Evolutionary conservation across 352 stramenopile genomes (phyloP).

Genomic region (Phytophthora pluvialis): DNA sequence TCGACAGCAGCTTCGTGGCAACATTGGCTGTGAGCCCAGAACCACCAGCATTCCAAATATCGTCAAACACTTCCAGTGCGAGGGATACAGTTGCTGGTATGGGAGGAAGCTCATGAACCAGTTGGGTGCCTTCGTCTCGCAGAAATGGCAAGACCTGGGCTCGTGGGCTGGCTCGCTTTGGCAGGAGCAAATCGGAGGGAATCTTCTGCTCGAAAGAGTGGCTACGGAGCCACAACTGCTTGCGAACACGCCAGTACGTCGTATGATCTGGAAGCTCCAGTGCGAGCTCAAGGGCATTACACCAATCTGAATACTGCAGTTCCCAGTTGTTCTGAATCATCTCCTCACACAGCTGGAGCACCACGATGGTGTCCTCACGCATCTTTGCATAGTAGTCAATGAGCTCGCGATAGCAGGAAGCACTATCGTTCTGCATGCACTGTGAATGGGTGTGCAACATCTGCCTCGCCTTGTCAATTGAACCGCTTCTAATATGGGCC

Average conservation of each 20-base stretch:
- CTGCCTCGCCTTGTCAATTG: slow-evolving; percentile 6
- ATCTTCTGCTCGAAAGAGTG: background rate
- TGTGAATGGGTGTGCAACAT: slow-evolving; percentile 10
- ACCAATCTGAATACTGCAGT: background rate
- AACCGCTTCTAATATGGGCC: slow-evolving; percentile 16
- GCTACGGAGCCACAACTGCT: slow-evolving; percentile 61
- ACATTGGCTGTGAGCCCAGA: slow-evolving; percentile 11
- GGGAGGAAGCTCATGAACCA: background rate
- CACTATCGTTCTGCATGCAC: slow-evolving; percentile 17
- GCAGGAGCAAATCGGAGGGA: background rate
- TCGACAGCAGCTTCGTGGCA: slow-evolving; percentile 16
- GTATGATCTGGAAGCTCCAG: slow-evolving; percentile 52
- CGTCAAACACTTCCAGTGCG: slow-evolving; percentile 21
- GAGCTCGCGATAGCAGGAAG: slow-evolving; percentile 61
- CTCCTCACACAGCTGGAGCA: background rate
- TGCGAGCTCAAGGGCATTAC: slow-evolving; percentile 49
- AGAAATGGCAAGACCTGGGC: background rate
- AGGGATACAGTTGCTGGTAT: slow-evolving; percentile 7
- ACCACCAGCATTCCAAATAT: slow-evolving; percentile 11
- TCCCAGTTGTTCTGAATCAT: slow-evolving; percentile 2
- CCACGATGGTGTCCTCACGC: background rate
- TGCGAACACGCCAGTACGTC: slow-evolving; percentile 76
- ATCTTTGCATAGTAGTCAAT: slow-evolving; percentile 24
- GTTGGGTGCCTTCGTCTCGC: background rate
- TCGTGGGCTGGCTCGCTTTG: background rate